Evolutionary conservation across 2,329 filamentous ascomycete genomes (phyloP), one percentile per base, ranked within the genome.

Genomic region (Phyllosticta paracitricarpa): DNA sequence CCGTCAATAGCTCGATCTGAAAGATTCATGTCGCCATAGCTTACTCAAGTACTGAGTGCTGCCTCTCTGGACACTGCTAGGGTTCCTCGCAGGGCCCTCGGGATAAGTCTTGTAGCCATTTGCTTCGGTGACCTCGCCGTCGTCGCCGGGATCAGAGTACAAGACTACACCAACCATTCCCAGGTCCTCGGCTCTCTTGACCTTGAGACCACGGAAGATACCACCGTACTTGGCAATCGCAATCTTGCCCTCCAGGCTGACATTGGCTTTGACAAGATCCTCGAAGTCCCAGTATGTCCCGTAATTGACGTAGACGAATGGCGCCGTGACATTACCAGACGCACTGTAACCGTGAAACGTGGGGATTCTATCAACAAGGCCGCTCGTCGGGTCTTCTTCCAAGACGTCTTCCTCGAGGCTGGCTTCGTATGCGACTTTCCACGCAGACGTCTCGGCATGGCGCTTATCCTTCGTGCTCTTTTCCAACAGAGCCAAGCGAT

Each of bases 331-430:
- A 72, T 97, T 96, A 28, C 93, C 93, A 63, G 81, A 92, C 4
- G 91, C 91, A 3, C 91, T 96, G 74, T 97, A 97, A 59, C 93
- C 94, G 70, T 97, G 93, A 77, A 97, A 97, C 0, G 88, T 93
- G 1, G 93, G 91, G 25, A 97, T 82, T 30, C 90, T 81, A 68
- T 91, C 82, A 9, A 82, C 75, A 54, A 91, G 78, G 24, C 85
- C 82, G 19, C 86, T 91, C 0, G 91, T 95, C 2, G 85, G 82
- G 71, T 99, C 94, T 58, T 96, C 87, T 0, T 90, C 81, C 4
- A 97, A 77, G 1, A 93, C 81, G 69, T 96, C 91, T 73, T 99
- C 94, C 67, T 89, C 85, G 51, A 97, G 76, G 1, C 84, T 86
- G 0, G 92, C 93, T 70, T 91, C 85, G 69, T 87, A 96, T n/a